Percentiles rank a stretch among this genome's conserved stretches.
phyloP scores from a whole-genome alignment of 108 stramenopile species.

The Conticribra weissflogii region DNA sequence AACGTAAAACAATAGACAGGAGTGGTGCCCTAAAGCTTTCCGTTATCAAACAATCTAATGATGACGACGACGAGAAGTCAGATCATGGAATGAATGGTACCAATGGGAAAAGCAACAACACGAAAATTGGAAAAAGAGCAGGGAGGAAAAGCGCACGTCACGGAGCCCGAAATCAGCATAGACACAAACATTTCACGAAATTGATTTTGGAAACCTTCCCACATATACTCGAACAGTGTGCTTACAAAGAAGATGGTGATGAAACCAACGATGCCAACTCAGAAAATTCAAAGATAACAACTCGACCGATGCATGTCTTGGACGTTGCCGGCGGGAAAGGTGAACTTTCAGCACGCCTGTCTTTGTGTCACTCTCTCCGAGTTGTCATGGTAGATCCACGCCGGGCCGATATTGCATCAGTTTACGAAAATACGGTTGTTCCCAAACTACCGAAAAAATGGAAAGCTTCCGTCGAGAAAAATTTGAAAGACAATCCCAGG shows the following conservation, averaged over 20 bases:
- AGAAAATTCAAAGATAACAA: neutral
- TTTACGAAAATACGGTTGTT: slow-evolving; percentile 65
- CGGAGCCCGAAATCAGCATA: slow-evolving; percentile 84
- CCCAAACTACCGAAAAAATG: slow-evolving; percentile 87
- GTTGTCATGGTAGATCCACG: slow-evolving; percentile 87
- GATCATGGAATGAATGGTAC: neutral
- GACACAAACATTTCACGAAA: slow-evolving; percentile 76
- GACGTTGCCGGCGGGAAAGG: slow-evolving; percentile 88
- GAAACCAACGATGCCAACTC: neutral
- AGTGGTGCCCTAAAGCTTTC: slow-evolving; percentile 30
- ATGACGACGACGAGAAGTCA: neutral
- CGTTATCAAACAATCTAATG: slow-evolving; percentile 18
- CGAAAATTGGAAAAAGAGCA: neutral
- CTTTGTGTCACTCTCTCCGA: slow-evolving; percentile 69
- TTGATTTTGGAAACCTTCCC: slow-evolving; percentile 77
- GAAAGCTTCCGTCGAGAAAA: slow-evolving; percentile 62
- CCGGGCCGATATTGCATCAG: slow-evolving; percentile 59
- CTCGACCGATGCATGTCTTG: slow-evolving; percentile 41
- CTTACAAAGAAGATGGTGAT: slow-evolving; percentile 8
- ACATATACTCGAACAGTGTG: slow-evolving; percentile 34
- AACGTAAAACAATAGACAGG: slow-evolving; percentile 37
- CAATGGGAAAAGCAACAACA: neutral
- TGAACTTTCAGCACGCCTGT: slow-evolving; percentile 79
- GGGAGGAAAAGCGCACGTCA: slow-evolving; percentile 60
- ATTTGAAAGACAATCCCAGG: slow-evolving; percentile 35